phyloP scores from a whole-genome alignment of 768 basidiomycete genomes.

The Myochromella boudieri region DNA sequence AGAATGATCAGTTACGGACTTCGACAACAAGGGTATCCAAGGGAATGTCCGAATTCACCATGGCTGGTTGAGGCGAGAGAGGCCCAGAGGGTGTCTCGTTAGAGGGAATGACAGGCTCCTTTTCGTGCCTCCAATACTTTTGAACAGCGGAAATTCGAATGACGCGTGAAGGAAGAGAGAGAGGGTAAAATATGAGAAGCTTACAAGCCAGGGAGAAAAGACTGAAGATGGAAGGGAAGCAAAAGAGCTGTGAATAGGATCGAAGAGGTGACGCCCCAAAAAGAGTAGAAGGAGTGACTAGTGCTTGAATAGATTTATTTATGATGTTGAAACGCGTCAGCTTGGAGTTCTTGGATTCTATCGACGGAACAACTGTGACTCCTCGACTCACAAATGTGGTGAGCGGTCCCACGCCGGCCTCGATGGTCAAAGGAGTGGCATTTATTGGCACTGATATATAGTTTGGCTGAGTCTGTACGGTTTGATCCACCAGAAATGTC shows the following conservation, averaged over 20 bases:
- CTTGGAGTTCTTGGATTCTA: conserved; percentile 39
- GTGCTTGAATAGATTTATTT: conserved; percentile 33
- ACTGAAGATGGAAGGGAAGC: conserved; percentile 38
- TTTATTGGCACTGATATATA: conserved; percentile 28
- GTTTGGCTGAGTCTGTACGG: conserved; percentile 33
- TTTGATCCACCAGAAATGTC: conserved; percentile 30
- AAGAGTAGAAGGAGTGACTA: conserved; percentile 19
- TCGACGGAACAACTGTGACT: conserved; percentile 57
- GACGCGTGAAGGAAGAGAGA: conserved; percentile 48
- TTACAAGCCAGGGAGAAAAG: conserved; percentile 50
- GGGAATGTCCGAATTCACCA: conserved; percentile 30
- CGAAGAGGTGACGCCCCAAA: conserved; percentile 12
- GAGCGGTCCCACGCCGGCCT: conserved; percentile 20
- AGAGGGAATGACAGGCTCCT: conserved; percentile 11
- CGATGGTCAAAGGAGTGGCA: conserved; percentile 22
- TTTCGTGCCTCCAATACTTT: conserved; percentile 17
- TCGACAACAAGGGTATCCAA: conserved; percentile 36
- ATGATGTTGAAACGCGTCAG: conserved; percentile 9
- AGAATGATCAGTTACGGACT: conserved; percentile 49
- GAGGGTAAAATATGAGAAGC: conserved; percentile 47
- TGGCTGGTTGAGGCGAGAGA: conserved; percentile 11
- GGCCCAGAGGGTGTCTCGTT: conserved; percentile 17
- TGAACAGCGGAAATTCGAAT: conserved; percentile 23
- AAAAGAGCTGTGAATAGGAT: conserved; percentile 26
- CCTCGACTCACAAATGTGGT: conserved; percentile 34